Evolutionary conservation across 768 basidiomycete species (phyloP), one percentile per base, ranked within the genome.

Genomic region (Leccinum incarnatum): DNA sequence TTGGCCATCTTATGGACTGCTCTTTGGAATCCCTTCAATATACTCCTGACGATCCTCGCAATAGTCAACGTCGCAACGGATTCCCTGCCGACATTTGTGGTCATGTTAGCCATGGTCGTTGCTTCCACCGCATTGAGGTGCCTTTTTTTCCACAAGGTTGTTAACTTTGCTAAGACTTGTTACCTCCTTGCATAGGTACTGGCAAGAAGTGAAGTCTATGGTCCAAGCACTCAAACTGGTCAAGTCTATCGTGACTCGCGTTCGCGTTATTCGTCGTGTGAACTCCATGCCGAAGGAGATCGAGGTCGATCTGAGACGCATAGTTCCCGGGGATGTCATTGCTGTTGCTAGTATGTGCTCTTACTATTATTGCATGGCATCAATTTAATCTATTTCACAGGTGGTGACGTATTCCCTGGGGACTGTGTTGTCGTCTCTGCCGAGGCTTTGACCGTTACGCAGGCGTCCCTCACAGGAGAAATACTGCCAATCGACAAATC

Each of bases 381-480:
- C 29, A 21, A 4, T 19, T 54, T 45, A 49, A 34, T 23, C 19
- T 4, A 1, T 27, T 53, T 47, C 30, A 45, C 48, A 74, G 71
- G 73, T 36, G 71, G 70, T 46, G 70, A 74, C 47, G 75, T 75
- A 57, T 74, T 75, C 49, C 74, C 74, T 19, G 74, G 75, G 21
- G 74, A 75, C 29, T 75, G 71, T 34, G 17, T 76, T 30, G 8
- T 76, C n/a, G 62, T 74, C 27, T 71, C 64, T 47, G 69, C 75
- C 5, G 71, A 74, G 54, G 65, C 74, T n/a, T 45, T 75, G 54
- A 59, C 74, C 11, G n/a, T 74, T 29, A 62, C 74, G 5, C 74
- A 75, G 51, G 75, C 75, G 2, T 75, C 74, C 5, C 71, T 75
- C 57, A 75, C 74, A 14, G 74, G 74, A 42, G 74, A 75, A 65